phyloP scores from a whole-genome alignment of 2,329 filamentous ascomycete genomes.

The Xylariaceae sp. region DNA sequence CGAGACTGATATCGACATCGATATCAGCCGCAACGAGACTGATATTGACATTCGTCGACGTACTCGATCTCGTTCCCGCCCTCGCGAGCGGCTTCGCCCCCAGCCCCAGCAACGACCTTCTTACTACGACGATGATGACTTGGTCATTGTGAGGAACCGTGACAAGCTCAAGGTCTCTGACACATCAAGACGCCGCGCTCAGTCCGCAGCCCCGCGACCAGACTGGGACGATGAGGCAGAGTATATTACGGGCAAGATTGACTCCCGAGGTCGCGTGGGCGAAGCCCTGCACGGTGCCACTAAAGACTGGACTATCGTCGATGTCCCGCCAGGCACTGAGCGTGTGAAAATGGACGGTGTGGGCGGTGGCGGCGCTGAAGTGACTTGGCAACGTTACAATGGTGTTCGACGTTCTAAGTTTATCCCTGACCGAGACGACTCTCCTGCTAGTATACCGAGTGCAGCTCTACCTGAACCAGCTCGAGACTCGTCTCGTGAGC shows the following conservation, averaged over 20 bases:
- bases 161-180: constrained; percentile 56
- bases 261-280: constrained; percentile 69
- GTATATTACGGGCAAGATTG: constrained; percentile 63
- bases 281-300: constrained; percentile 78
- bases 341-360: constrained; percentile 82
- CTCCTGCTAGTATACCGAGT: constrained; percentile 42
- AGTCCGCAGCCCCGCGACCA: constrained; percentile 56
- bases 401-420: constrained; percentile 79
- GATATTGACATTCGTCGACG: constrained; percentile 63
- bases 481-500: constrained; percentile 39
- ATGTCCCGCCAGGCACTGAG: constrained; percentile 84
- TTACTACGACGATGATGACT: constrained; percentile 66
- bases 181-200: constrained; percentile 54
- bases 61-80: constrained; percentile 47
- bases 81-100: constrained; percentile 50
- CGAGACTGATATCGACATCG: constrained; percentile 69
- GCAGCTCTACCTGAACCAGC: constrained; percentile 42
- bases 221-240: constrained; percentile 71
- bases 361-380: constrained; percentile 76
- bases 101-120: constrained; percentile 31
- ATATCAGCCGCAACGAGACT: constrained; percentile 59
- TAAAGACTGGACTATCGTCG: constrained; percentile 80
- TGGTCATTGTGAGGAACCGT: constrained; percentile 66
- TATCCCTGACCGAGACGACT: constrained; percentile 66
- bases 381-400: constrained; percentile 80